Percentiles rank a stretch among this genome's conserved stretches.
These are phyloP conservation scores for Rubroboletus satanas DNA, from an alignment of 768 basidiomycete genomes.

Conservation along the genomic window DNA sequence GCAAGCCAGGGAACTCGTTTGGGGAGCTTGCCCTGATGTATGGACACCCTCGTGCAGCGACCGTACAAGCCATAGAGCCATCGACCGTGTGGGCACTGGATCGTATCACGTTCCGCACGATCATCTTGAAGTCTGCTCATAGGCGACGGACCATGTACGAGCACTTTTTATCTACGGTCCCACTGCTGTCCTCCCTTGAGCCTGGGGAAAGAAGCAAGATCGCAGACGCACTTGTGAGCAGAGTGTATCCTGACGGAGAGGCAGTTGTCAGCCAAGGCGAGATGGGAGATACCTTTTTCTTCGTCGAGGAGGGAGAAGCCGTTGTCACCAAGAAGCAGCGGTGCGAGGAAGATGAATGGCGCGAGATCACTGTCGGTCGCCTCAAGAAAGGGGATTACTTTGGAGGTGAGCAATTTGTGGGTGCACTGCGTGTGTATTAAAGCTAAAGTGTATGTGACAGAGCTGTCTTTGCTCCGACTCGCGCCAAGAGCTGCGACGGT, in stretches of 20 bases:
- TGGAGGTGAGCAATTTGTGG: constrained; percentile 63
- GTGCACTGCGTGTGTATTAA: not conserved
- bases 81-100: constrained; percentile 94
- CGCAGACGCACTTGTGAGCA: constrained; percentile 89
- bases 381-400: constrained; percentile 95
- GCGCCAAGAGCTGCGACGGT: constrained; percentile 97
- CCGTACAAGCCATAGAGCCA: constrained; percentile 78
- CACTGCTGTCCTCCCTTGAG: constrained; percentile 80
- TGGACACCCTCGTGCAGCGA: constrained; percentile 92
- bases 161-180: constrained; percentile 87
- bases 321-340: constrained; percentile 74
- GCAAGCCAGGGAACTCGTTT: constrained; percentile 81
- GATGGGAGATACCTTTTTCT: constrained; percentile 95
- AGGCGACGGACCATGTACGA: constrained; percentile 95
- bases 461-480: constrained; percentile 83
- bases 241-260: constrained; percentile 77
- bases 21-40: constrained; percentile 99
- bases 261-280: constrained; percentile 91
- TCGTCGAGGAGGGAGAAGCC: constrained; percentile 93
- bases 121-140: constrained; percentile 91
- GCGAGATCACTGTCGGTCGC: constrained; percentile 68
- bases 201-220: constrained; percentile 93
- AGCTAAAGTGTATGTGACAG: constrained; percentile 40
- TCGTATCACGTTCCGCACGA: constrained; percentile 96
- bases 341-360: constrained; percentile 52